phyloP scores from a whole-genome alignment of 768 basidiomycete species.

The Termitomyces sp. region DNA sequence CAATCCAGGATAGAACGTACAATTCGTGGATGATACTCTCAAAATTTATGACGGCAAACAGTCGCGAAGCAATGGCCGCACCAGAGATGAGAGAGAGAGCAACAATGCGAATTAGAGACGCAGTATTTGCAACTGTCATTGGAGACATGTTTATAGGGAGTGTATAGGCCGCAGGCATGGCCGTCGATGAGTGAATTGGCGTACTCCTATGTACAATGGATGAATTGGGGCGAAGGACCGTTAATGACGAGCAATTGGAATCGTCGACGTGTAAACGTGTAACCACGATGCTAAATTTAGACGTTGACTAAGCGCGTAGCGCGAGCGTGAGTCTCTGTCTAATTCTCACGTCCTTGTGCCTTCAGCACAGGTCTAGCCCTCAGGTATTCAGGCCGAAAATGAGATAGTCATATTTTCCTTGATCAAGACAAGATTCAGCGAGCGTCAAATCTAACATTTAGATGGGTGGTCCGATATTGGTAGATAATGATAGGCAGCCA shows the following conservation, averaged over 20 bases:
- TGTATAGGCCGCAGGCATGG: slow-evolving; percentile 71
- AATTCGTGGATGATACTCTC: slow-evolving; percentile 99
- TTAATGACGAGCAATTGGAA: neutral
- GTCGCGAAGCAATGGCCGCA: slow-evolving; percentile 90
- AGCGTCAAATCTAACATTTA: too few relatives aligned
- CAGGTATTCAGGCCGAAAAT: too few relatives aligned
- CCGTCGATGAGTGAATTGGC: slow-evolving; percentile 23
- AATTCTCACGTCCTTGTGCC: too few relatives aligned
- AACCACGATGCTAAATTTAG: slow-evolving; percentile 11
- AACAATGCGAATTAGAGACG: slow-evolving; percentile 85
- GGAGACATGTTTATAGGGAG: slow-evolving; percentile 68
- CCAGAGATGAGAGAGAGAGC: slow-evolving; percentile 88
- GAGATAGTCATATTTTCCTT: too few relatives aligned
- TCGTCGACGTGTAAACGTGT: slow-evolving; percentile 19
- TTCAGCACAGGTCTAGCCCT: too few relatives aligned
- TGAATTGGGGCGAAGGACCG: neutral
- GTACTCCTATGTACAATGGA: slow-evolving; percentile 10
- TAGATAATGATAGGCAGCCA: too few relatives aligned
- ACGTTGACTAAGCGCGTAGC: slow-evolving; percentile 13
- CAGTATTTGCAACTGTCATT: slow-evolving; percentile 77
- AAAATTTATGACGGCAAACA: slow-evolving; percentile 97
- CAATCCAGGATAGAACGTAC: slow-evolving; percentile 41
- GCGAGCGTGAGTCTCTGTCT: too few relatives aligned
- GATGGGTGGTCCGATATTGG: too few relatives aligned
- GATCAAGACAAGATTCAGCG: too few relatives aligned